These are phyloP conservation scores for Suillus paluster DNA, from an alignment of 768 basidiomycete genomes.

Conservation along the genomic window DNA sequence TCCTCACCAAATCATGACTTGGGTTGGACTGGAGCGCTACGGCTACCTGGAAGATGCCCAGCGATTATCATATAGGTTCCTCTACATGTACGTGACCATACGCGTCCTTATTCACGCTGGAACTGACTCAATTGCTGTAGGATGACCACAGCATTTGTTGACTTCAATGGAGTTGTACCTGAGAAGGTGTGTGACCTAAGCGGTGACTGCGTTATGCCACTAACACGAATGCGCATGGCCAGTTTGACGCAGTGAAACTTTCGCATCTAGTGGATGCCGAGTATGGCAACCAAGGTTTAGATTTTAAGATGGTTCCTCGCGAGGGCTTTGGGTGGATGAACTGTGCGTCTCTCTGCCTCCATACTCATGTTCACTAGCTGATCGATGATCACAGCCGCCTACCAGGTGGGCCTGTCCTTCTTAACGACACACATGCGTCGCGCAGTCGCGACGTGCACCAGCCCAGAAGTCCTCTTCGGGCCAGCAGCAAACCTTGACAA, in stretches of 20 bases:
- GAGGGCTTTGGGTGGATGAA: slow-evolving; percentile 99
- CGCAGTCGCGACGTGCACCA: slow-evolving; percentile 93
- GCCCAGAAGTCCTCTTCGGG: slow-evolving; percentile 88
- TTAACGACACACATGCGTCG: slow-evolving; percentile 93
- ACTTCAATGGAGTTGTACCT: slow-evolving; percentile 97
- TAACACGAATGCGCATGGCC: slow-evolving; percentile 8
- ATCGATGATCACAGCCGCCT: slow-evolving; percentile 64
- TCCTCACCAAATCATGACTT: slow-evolving; percentile 98
- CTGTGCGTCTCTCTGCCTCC: slow-evolving; percentile 48
- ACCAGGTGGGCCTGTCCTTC: slow-evolving; percentile 96
- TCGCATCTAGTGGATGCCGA: slow-evolving; percentile 97
- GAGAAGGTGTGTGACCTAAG: slow-evolving; percentile 71
- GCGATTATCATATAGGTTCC: slow-evolving; percentile 90
- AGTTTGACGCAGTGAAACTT: slow-evolving; percentile 96
- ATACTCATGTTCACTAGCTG: neutral
- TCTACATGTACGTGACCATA: slow-evolving; percentile 76
- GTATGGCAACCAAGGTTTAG: slow-evolving; percentile 94
- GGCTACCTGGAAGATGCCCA: slow-evolving; percentile 94
- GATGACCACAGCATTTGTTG: slow-evolving; percentile 94
- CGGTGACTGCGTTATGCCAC: neutral
- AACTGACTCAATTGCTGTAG: slow-evolving; percentile 39
- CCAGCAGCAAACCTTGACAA: slow-evolving; percentile 40
- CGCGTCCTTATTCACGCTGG: neutral
- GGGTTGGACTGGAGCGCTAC: slow-evolving; percentile 97
- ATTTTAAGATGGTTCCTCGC: slow-evolving; percentile 96